phyloP scores from a whole-genome alignment of 805 yeast genomes.

The Cyberlindnera lachancei region DNA sequence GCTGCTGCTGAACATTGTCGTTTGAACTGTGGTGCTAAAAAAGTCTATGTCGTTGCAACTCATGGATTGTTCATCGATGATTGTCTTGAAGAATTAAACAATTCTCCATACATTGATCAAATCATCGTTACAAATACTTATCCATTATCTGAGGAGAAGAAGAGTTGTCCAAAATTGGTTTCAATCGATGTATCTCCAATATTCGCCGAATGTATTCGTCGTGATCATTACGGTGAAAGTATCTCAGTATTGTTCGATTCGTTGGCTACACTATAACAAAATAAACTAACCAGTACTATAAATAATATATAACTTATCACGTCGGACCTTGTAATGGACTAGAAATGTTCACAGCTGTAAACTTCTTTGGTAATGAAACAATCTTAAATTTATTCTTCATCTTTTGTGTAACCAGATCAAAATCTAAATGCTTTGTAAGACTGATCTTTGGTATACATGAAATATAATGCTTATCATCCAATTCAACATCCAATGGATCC shows the following conservation, averaged over 20 bases:
- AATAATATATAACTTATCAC: too few species aligned
- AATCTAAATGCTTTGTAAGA: conserved; percentile 86
- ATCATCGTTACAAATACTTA: conserved; percentile 94
- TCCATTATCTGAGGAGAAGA: conserved; percentile 67
- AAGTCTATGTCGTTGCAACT: conserved; percentile 86
- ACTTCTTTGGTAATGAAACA: conserved; percentile 84
- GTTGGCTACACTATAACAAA: conserved; percentile 40
- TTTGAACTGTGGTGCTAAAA: conserved; percentile 91
- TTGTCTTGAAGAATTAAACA: conserved; percentile 73
- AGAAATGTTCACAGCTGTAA: conserved; percentile 81
- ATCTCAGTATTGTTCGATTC: conserved; percentile 90
- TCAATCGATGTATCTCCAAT: conserved; percentile 92
- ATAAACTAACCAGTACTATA: not conserved
- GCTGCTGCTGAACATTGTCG: conserved; percentile 98
- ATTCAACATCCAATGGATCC: conserved; percentile 93
- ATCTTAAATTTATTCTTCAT: conserved; percentile 75
- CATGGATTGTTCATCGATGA: conserved; percentile 91
- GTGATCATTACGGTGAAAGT: conserved; percentile 98
- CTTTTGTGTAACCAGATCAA: conserved; percentile 79
- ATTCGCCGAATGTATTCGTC: conserved; percentile 95
- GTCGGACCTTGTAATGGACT: conserved; percentile 40
- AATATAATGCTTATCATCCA: conserved; percentile 93
- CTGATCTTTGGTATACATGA: conserved; percentile 90
- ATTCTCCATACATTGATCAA: conserved; percentile 77
- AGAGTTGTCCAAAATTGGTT: conserved; percentile 59